Base-by-base conservation (phyloP, 805 yeast species). In the Cyberlindnera petersonii region DNA sequence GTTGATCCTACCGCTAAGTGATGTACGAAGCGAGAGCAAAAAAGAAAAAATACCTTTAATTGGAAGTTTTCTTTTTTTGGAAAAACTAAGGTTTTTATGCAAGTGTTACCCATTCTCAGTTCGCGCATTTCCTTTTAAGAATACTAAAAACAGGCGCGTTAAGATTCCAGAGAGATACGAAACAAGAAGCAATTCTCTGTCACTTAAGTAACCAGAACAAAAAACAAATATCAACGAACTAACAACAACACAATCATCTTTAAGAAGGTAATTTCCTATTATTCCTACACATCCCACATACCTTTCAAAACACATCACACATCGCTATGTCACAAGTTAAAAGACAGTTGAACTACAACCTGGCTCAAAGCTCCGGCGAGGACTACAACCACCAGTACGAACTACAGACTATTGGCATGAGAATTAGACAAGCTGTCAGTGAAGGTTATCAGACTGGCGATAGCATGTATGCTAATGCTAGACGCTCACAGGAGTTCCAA, bases 361-460 rank as follows among this genome's bases (percentile, higher is more conserved):
- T 43, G 34, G 6, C 51, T 23, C 23, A 48, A 43, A 35, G 50
- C 42, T 6, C 52, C 32, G 27, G 58, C 55, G 52, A 63, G 61
- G n/a, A 58, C 55, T 28, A 53, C 58, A 11, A 66, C 59, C 31
- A 59, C 42, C 65, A 61, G 44, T 49, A 52, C 34, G 56, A 65
- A 19, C 65, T 82, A 18, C 70, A 77, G 28, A 71, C 79, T 1
- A 53, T 82, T 6, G 88, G 87, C 0, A 82, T 80, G 86, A 69
- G 86, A 46, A 75, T 83, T 42, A 71, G 91, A 52, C 79, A 80
- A 49, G 69, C 82, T 3, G 76, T 82, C 4, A 67, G 74, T 24
- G 78, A 79, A 31, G 88, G 88, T 1, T 79, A 80, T 55, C 56
- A 60, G 44, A 44, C 47, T 8, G 43, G 49, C 17, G 50, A 48